Evolutionary conservation across 192 early-diverging fungal species (phyloP).

Genomic region (Coemansia asiatica): DNA sequence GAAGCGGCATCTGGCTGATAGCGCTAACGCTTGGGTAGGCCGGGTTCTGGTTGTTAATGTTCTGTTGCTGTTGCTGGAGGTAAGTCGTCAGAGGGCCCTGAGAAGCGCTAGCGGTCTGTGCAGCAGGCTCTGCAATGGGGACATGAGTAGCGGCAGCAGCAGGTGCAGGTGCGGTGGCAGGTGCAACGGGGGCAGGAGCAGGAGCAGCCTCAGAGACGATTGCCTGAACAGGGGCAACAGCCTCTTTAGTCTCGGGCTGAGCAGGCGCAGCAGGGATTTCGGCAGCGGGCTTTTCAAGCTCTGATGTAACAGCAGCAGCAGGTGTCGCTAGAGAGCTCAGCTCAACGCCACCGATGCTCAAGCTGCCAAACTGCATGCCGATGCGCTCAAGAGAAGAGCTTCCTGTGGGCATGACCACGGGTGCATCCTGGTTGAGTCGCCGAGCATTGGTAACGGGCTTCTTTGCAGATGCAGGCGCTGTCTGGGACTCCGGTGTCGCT

Average conservation of each 20-base stretch:
- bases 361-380: constrained; percentile 78
- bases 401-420: constrained; percentile 82
- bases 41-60: constrained; percentile 11
- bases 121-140: constrained; percentile 12
- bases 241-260: neutral
- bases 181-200: constrained; percentile 4
- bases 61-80: constrained; percentile 55
- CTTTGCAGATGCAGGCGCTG: constrained; percentile 17
- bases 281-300: constrained; percentile 20
- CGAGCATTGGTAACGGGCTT: constrained; percentile 51
- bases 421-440: constrained; percentile 83
- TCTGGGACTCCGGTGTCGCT: constrained; percentile 2
- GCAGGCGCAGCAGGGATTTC: constrained; percentile 10
- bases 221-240: constrained; percentile 5
- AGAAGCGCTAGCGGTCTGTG: constrained; percentile 11
- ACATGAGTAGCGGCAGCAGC: constrained; percentile 9
- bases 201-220: constrained; percentile 18
- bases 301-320: constrained; percentile 50
- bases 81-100: constrained; percentile 45
- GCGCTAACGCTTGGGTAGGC: constrained; percentile 27
- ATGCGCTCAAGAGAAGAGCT: constrained; percentile 63
- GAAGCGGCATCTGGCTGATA: constrained; percentile 55
- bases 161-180: constrained; percentile 6
- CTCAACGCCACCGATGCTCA: constrained; percentile 59
- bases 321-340: constrained; percentile 53